These are phyloP conservation scores for Myrica gale DNA, from an alignment of 306 rosid genomes.

Conservation along the genomic window DNA sequence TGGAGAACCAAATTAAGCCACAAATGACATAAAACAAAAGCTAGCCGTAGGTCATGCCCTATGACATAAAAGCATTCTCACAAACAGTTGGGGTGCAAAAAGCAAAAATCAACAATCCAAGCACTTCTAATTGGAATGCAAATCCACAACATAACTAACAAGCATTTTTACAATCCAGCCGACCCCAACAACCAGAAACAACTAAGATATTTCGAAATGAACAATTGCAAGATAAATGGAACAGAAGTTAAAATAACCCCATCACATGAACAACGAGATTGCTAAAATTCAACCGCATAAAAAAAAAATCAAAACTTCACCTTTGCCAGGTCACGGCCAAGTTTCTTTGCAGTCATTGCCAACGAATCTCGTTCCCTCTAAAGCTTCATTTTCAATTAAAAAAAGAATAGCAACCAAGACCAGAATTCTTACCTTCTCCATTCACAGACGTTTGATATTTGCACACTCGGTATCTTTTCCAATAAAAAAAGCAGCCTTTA, in stretches of 20 bases:
- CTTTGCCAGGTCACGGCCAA: constrained; percentile 83
- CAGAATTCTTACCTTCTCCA: constrained; percentile 14
- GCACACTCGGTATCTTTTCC: neutral
- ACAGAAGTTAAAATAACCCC: neutral
- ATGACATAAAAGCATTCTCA: no score
- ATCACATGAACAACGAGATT: neutral
- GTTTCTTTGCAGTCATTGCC: constrained; percentile 63
- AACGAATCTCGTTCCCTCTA: constrained; percentile 72
- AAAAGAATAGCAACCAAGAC: constrained; percentile 15
- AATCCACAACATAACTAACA: no score
- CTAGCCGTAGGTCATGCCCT: no score
- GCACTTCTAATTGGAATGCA: no score
- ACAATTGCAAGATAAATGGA: neutral
- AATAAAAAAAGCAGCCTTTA: neutral
- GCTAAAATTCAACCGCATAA: neutral
- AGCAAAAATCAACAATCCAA: no score
- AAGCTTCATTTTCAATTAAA: constrained; percentile 52
- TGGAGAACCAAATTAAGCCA: no score
- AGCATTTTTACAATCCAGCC: no score
- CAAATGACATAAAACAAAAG: no score
- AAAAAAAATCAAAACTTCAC: constrained; percentile 29
- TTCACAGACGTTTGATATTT: constrained; percentile 17
- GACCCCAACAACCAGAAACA: no score
- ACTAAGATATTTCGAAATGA: neutral
- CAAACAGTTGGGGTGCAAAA: no score